Evolutionary conservation across 2,329 filamentous ascomycete genomes (phyloP).

Genomic region (Ophioceras dolichostomum): DNA sequence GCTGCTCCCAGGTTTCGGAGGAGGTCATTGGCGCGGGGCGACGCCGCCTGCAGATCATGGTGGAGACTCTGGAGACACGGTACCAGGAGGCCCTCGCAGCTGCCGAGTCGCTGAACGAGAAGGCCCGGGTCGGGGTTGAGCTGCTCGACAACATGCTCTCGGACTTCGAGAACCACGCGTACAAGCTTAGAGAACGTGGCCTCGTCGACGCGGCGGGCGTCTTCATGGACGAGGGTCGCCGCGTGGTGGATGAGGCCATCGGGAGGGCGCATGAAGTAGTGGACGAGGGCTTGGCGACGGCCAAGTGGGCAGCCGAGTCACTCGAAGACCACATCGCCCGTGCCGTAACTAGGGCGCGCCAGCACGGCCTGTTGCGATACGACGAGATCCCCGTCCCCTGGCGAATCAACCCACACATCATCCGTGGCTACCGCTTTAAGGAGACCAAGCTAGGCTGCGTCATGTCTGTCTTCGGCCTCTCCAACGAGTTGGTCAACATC

Average conservation of each 20-base stretch:
- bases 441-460: constrained; percentile 86
- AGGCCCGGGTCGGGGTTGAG: constrained; percentile 76
- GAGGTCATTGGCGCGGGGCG: constrained; percentile 82
- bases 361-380: constrained; percentile 76
- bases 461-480: constrained; percentile 68
- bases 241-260: constrained; percentile 69
- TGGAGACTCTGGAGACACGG: constrained; percentile 78
- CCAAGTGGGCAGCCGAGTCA: constrained; percentile 68
- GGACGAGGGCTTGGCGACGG: constrained; percentile 70
- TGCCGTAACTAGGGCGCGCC: constrained; percentile 62
- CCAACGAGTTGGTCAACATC: constrained; percentile 94
- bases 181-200: constrained; percentile 67
- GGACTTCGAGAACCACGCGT: constrained; percentile 73
- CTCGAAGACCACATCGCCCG: constrained; percentile 76
- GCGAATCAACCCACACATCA: constrained; percentile 90
- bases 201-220: constrained; percentile 54
- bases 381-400: constrained; percentile 84
- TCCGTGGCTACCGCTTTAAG: constrained; percentile 82
- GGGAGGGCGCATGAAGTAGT: constrained; percentile 64
- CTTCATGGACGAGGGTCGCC: constrained; percentile 66
- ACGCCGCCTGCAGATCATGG: constrained; percentile 73
- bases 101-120: constrained; percentile 81
- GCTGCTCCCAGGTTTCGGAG: constrained; percentile 82
- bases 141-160: constrained; percentile 75
- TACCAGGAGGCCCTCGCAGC: constrained; percentile 80